Percentiles rank a stretch among this genome's conserved stretches.
Conservation (phyloP, 352 stramenopile species). For the Phytopythium ostracodes region DNA sequence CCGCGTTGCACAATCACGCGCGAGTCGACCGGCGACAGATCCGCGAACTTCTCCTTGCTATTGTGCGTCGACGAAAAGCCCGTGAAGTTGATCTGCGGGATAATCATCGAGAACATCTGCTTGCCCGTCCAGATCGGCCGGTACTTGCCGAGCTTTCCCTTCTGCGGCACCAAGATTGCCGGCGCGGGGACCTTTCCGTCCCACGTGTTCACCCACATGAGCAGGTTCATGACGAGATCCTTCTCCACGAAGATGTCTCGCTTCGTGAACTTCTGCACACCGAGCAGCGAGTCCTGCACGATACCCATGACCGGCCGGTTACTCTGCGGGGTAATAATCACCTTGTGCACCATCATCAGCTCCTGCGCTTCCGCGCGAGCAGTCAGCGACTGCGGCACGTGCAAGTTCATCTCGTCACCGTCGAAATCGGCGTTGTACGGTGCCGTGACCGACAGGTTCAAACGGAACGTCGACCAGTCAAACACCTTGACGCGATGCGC, state of each 20-base stretch:
- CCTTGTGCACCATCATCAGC: slow-evolving; percentile 98
- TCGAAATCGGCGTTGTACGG: slow-evolving; percentile 99
- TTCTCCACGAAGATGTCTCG: slow-evolving; percentile 97
- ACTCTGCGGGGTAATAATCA: slow-evolving; percentile 98
- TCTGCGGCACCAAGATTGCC: slow-evolving; percentile 95
- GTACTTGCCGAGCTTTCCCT: slow-evolving; percentile 81
- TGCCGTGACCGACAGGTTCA: slow-evolving; percentile 98
- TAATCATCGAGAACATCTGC: slow-evolving; percentile 96
- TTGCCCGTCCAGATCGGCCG: slow-evolving; percentile 97
- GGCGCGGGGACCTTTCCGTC: slow-evolving; percentile 96
- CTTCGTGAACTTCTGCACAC: slow-evolving; percentile 98
- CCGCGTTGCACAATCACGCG: slow-evolving; percentile 97
- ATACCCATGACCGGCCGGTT: slow-evolving; percentile 99
- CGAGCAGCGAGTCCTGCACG: slow-evolving; percentile 96
- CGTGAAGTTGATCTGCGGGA: slow-evolving; percentile 96
- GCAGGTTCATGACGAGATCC: slow-evolving; percentile 97
- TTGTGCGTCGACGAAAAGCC: slow-evolving; percentile 95
- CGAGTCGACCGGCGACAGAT: slow-evolving; percentile 95
- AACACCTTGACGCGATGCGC: slow-evolving; percentile 98
- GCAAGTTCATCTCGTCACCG: slow-evolving; percentile 99
- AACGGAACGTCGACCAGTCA: slow-evolving; percentile 98
- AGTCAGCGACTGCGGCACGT: slow-evolving; percentile 96
- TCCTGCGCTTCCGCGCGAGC: slow-evolving; percentile 96
- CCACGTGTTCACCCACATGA: slow-evolving; percentile 98
- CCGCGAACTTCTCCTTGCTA: slow-evolving; percentile 84